Percentiles rank a stretch among this genome's conserved stretches.
These are phyloP conservation scores for Solanum pennellii DNA, from an alignment of 257 asterid genomes.

Conservation along the genomic window DNA sequence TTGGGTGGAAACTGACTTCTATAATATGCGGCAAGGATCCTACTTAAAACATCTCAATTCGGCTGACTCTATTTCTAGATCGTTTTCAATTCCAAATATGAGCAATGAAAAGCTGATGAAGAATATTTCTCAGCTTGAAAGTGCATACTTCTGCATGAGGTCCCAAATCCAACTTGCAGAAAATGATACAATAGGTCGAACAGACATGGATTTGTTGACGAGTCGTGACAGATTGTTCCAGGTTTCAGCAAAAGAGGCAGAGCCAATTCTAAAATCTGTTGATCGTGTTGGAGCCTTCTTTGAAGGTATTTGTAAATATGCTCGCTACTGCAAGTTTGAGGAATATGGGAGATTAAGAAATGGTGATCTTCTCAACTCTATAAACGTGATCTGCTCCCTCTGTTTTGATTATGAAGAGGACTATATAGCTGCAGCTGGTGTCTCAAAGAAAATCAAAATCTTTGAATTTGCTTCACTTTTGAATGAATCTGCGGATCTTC, in stretches of 20 bases:
- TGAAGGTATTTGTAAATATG: slow-evolving; percentile 41
- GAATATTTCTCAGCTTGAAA: slow-evolving; percentile 28
- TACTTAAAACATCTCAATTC: background rate
- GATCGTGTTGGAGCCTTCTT: slow-evolving; percentile 27
- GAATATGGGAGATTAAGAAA: slow-evolving; percentile 30
- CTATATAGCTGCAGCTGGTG: slow-evolving; percentile 42
- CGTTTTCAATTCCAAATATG: background rate
- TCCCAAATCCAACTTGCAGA: slow-evolving; percentile 11
- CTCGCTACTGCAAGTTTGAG: slow-evolving; percentile 33
- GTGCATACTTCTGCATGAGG: slow-evolving; percentile 36
- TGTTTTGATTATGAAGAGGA: slow-evolving; percentile 42
- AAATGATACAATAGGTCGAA: slow-evolving; percentile 1
- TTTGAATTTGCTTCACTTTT: slow-evolving; percentile 30
- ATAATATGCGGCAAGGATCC: background rate
- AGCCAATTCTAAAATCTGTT: background rate
- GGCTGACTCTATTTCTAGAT: background rate
- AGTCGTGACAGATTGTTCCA: slow-evolving; percentile 4
- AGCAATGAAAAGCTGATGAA: slow-evolving; percentile 8
- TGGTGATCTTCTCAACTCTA: slow-evolving; percentile 21
- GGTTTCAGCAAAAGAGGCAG: background rate
- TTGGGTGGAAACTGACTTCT: background rate
- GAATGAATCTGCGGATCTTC: slow-evolving; percentile 31
- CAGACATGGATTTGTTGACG: slow-evolving; percentile 21
- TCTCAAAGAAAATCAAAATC: slow-evolving; percentile 42
- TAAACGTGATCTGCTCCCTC: slow-evolving; percentile 35